These are phyloP conservation scores for Massarina eburnea DNA, from an alignment of 2,329 filamentous ascomycete genomes.

Conservation along the genomic window DNA sequence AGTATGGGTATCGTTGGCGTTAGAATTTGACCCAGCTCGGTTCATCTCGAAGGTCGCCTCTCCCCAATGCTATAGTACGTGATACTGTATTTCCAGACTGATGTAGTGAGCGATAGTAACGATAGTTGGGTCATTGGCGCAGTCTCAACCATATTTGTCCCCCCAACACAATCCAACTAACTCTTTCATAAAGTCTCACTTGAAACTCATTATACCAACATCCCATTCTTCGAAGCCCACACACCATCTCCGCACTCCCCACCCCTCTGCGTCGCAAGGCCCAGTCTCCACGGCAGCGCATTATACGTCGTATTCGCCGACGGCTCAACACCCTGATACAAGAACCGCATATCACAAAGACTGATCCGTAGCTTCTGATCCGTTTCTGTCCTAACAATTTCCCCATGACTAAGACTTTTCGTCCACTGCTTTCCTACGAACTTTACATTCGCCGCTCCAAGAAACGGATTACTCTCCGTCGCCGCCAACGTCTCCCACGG, in stretches of 20 bases:
- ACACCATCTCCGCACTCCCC: not conserved
- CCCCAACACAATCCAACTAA: not conserved
- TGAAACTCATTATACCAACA: not conserved
- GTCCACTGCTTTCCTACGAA: slow-evolving; percentile 43
- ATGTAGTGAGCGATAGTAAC: not conserved
- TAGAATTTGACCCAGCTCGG: no score
- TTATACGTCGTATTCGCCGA: slow-evolving; percentile 35
- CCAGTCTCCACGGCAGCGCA: slow-evolving; percentile 42
- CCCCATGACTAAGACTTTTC: slow-evolving; percentile 41
- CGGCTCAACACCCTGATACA: slow-evolving; percentile 46
- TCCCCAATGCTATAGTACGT: no score
- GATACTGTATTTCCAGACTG: no score
- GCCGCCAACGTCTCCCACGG: slow-evolving; percentile 40
- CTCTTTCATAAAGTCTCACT: not conserved
- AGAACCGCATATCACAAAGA: slow-evolving; percentile 36
- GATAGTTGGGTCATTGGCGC: not conserved
- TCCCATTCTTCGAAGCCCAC: not conserved
- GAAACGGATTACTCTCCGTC: slow-evolving; percentile 43
- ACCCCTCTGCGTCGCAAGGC: slow-evolving; percentile 30
- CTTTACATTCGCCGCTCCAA: slow-evolving; percentile 40
- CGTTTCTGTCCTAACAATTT: slow-evolving; percentile 36
- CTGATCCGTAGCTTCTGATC: slow-evolving; percentile 44
- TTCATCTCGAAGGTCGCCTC: no score
- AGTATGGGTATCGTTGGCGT: no score
- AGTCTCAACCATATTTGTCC: not conserved